Evolutionary conservation across 2,329 filamentous ascomycete species (phyloP), one percentile per base, ranked within the genome.

Genomic region (Seiridium unicorne): DNA sequence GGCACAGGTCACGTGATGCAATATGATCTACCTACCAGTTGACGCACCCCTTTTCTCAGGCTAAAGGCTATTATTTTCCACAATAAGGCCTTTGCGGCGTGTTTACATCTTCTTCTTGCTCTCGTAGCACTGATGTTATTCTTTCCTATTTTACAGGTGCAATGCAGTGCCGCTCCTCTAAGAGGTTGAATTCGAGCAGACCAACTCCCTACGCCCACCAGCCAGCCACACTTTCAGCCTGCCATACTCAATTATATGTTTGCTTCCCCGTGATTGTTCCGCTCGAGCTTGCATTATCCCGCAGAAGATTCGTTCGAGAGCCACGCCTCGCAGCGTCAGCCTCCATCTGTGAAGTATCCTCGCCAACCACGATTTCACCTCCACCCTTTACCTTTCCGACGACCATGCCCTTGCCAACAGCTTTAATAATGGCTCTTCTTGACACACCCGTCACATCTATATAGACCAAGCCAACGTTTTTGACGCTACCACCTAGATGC

Each of bases 401-500:
- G 0, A 96, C 89, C 95, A 99, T 98, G 46, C 95, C 93, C 79
- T 96, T 97, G 26, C 93, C 95, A 1, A 98, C 95, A 47, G 90
- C 92, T 81, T 97, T 99, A 72, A 99, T 85, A 48, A 99, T 87
- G 0, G 95, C 95, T 62, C 89, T 87, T 47, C 95, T 84, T 59
- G 91, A 96, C 1, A 99, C 95, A 42, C 95, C 95, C 0, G 93
- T 90, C 1, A 96, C 94, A 68, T 99, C 95, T 62, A 99, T 97
- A 72, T 99, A 99, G 38, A 99, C 95, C 35, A 99, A 82, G 5
- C 93, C 95, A 6, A 98, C 95, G 66, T 98, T 99, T 82, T 95
- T 97, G 69, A 97, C 88, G 32, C 93, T 94, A 4, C 92, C 89
- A 1, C 92, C 91, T 26, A 99, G 76, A 57, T 91, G 83, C 47